phyloP scores from a whole-genome alignment of 2,329 filamentous ascomycete species.

The Fonsecaea multimorphosa region DNA sequence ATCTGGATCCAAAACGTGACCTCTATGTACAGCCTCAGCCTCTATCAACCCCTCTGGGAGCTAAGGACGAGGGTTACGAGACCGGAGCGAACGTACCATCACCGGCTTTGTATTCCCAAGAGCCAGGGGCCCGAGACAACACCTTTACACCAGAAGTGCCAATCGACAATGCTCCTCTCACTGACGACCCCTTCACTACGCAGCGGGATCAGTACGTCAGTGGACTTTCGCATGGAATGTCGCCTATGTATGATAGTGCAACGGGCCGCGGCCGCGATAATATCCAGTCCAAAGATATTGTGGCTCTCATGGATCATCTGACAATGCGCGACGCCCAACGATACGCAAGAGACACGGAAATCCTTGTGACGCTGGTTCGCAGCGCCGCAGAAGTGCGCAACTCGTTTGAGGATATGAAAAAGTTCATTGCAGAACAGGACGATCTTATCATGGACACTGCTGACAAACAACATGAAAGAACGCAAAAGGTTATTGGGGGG shows the following conservation, averaged over 20 bases:
- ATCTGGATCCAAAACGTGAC: conserved; percentile 46
- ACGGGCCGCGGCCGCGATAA: conserved; percentile 86
- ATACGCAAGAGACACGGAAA: conserved; percentile 94
- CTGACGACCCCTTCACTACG: conserved; percentile 71
- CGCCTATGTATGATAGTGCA: conserved; percentile 86
- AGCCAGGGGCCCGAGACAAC: conserved; percentile 25
- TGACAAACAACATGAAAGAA: conserved; percentile 86
- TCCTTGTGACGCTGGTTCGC: conserved; percentile 89
- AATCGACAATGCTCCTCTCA: conserved; percentile 32
- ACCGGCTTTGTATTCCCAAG: conserved; percentile 33
- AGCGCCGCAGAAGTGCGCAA: conserved; percentile 96
- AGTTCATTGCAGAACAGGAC: conserved; percentile 87
- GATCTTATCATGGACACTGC: conserved; percentile 84
- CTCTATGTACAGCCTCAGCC: conserved; percentile 45
- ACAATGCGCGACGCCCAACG: conserved; percentile 96
- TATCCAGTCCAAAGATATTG: conserved; percentile 95
- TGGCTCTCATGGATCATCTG: conserved; percentile 97
- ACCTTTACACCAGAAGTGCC: conserved; percentile 23
- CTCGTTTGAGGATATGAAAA: conserved; percentile 94
- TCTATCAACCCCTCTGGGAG: conserved; percentile 63
- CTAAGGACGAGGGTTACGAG: conserved; percentile 89
- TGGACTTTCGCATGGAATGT: conserved; percentile 92
- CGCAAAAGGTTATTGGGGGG: conserved; percentile 81
- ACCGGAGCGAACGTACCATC: conserved; percentile 63
- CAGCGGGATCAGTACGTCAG: conserved; percentile 71